Conservation (phyloP, 2,329 filamentous ascomycete species). For the Colletotrichum brevisporum region DNA sequence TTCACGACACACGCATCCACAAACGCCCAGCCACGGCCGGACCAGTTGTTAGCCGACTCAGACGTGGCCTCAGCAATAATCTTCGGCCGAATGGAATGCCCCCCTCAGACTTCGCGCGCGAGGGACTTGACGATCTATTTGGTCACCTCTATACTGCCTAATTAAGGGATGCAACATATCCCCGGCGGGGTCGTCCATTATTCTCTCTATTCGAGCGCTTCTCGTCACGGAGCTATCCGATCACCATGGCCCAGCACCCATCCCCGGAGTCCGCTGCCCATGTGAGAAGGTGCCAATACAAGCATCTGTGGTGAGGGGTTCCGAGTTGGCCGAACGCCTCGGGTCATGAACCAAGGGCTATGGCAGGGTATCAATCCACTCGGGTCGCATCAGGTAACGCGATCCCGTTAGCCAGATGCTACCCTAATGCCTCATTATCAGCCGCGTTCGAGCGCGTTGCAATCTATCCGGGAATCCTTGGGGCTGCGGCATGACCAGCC, state of each 20-base stretch:
- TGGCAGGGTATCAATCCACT: not conserved
- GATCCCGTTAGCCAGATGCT: conserved; percentile 1
- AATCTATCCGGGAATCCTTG: conserved; percentile 27
- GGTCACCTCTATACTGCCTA: not conserved
- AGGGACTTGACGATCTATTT: not conserved
- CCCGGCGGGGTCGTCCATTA: not conserved
- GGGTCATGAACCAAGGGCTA: too few species aligned
- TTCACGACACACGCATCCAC: not conserved
- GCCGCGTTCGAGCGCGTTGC: conserved; percentile 1
- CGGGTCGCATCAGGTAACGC: not conserved
- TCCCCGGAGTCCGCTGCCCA: too few species aligned
- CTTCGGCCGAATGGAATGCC: not conserved
- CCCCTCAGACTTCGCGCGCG: not conserved
- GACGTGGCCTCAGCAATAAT: not conserved
- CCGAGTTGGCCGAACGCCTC: too few species aligned
- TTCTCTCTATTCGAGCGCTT: not conserved
- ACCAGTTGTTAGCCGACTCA: not conserved
- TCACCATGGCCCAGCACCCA: too few species aligned
- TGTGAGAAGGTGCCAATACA: too few species aligned
- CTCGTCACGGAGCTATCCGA: not conserved
- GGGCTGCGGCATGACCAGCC: not conserved
- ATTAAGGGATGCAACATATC: not conserved
- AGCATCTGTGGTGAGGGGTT: too few species aligned
- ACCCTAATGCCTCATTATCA: conserved; percentile 7
- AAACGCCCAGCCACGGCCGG: too few species aligned